Conservation (phyloP, 306 rosid genomes). For the Hippophae rhamnoides region DNA sequence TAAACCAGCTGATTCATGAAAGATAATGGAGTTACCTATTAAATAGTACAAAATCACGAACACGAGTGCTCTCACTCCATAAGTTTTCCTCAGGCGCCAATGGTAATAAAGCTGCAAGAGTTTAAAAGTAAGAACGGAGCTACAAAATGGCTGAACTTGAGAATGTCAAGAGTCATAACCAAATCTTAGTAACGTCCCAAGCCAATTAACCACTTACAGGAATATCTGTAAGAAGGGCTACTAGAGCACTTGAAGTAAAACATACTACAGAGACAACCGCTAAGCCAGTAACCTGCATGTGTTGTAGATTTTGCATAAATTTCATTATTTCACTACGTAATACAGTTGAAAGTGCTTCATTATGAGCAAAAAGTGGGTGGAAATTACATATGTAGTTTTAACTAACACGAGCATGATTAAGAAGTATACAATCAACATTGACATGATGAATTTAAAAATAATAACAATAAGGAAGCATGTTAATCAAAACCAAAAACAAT, state of each 20-base stretch:
- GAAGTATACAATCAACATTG: not conserved
- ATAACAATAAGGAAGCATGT: not conserved
- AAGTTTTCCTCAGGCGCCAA: constrained; percentile 36
- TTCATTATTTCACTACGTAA: constrained; percentile 1
- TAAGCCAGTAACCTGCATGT: constrained; percentile 53
- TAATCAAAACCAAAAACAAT: not conserved
- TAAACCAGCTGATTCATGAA: not conserved
- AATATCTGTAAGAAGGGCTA: constrained; percentile 47
- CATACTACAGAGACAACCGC: constrained; percentile 48
- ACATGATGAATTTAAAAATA: not conserved
- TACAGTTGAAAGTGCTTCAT: not conserved
- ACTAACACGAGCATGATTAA: not conserved
- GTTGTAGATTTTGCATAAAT: constrained; percentile 5
- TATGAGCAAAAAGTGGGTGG: not conserved
- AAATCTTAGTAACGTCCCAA: not conserved
- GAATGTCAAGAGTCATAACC: not conserved
- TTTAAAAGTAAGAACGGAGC: constrained; percentile 16
- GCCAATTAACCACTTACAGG: constrained; percentile 41
- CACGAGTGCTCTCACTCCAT: constrained; percentile 33
- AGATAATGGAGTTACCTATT: constrained; percentile 33
- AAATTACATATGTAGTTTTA: not conserved
- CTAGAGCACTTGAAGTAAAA: constrained; percentile 49
- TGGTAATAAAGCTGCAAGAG: constrained; percentile 48
- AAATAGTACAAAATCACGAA: constrained; percentile 43
- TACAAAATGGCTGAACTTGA: constrained; percentile 1